Evolutionary conservation across 768 basidiomycete species (phyloP).

Genomic region (Russula vinacea): DNA sequence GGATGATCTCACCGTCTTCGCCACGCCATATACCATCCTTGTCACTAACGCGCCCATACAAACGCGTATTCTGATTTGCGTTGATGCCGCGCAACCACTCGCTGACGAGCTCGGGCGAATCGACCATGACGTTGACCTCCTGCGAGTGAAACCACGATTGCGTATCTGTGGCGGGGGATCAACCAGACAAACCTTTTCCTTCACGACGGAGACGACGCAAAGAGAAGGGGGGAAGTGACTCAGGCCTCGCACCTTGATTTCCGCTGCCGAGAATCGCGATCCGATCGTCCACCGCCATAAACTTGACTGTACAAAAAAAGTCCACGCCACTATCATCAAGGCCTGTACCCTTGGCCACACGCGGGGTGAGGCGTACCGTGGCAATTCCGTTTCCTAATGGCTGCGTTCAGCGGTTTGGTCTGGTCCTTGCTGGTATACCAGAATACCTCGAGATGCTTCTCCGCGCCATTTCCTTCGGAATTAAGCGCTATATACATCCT

Average conservation of each 20-base stretch:
- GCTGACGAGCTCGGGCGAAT: conserved; percentile 44
- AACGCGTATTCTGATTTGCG: conserved; percentile 47
- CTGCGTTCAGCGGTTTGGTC: conserved; percentile 60
- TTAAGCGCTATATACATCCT: conserved; percentile 53
- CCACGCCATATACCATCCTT: conserved; percentile 23
- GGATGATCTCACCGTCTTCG: conserved; percentile 21
- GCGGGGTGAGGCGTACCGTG: conserved; percentile 43
- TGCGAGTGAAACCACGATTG: conserved; percentile 73
- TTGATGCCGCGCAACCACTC: conserved; percentile 47
- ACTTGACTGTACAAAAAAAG: conserved; percentile 45
- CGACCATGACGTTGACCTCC: conserved; percentile 61
- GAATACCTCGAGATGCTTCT: conserved; percentile 49
- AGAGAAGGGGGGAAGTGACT: background rate
- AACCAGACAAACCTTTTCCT: background rate
- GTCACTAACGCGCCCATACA: conserved; percentile 29
- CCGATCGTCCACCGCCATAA: conserved; percentile 63
- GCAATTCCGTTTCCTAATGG: conserved; percentile 65
- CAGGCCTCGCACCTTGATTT: conserved; percentile 49
- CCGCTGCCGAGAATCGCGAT: conserved; percentile 68
- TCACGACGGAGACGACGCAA: background rate
- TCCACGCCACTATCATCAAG: conserved; percentile 3
- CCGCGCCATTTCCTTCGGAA: conserved; percentile 41
- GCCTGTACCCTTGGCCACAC: background rate
- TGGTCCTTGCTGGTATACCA: conserved; percentile 67
- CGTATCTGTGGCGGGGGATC: conserved; percentile 40